Conservation (phyloP, 2,329 filamentous ascomycete species). For the Malbranchea zuffiana region DNA sequence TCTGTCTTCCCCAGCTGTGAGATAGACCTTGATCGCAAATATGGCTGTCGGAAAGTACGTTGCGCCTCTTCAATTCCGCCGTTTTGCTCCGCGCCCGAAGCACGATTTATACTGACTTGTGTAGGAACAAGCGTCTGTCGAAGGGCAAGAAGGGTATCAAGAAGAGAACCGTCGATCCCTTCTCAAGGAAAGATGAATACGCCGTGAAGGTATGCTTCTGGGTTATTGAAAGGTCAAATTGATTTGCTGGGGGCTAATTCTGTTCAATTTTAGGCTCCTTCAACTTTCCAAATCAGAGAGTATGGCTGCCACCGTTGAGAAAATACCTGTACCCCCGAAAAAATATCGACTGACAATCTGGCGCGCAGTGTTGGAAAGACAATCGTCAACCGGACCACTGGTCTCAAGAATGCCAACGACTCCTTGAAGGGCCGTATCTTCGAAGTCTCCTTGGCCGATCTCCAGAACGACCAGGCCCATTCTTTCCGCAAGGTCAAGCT, state of each 20-base stretch:
- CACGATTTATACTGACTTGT: constrained; percentile 8
- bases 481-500: constrained; percentile 99
- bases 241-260: neutral
- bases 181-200: constrained; percentile 99
- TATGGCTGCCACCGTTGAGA: constrained; percentile 44
- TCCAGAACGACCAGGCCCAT: constrained; percentile 99
- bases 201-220: constrained; percentile 65
- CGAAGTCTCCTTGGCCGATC: constrained; percentile 96
- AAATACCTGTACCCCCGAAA: constrained; percentile 16
- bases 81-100: constrained; percentile 4
- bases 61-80: constrained; percentile 11
- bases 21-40: constrained; percentile 49
- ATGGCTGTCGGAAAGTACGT: constrained; percentile 76
- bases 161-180: constrained; percentile 97
- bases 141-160: constrained; percentile 99
- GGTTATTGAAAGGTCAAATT: neutral
- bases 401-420: constrained; percentile 99
- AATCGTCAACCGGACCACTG: constrained; percentile 96
- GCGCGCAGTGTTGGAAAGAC: constrained; percentile 88
- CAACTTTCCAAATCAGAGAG: constrained; percentile 93
- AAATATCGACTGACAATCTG: constrained; percentile 12
- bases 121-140: constrained; percentile 98
- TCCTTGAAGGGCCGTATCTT: constrained; percentile 97
- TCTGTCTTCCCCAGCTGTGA: constrained; percentile 33
- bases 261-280: constrained; percentile 56